Evolutionary conservation across 2,329 filamentous ascomycete species (phyloP).

Genomic region (Penicillium sclerotigenum): DNA sequence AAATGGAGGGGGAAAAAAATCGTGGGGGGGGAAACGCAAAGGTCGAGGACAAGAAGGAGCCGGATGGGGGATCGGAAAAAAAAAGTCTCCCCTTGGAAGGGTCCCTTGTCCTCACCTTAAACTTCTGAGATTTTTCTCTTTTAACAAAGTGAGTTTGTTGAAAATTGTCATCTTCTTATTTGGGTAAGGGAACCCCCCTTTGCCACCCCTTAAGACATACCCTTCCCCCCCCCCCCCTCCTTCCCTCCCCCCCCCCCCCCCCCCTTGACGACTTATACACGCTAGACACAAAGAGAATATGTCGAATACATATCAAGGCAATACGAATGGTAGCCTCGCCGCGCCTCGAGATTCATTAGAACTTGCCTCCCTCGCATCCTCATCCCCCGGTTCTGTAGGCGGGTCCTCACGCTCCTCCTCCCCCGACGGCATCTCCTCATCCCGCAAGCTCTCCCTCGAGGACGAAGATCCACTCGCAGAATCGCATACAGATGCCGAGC

Average conservation of each 20-base stretch:
- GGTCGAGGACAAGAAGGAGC: too few relatives aligned
- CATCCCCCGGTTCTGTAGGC: constrained; percentile 62
- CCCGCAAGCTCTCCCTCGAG: constrained; percentile 82
- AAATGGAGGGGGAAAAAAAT: too few relatives aligned
- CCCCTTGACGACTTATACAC: background rate
- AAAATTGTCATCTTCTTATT: too few relatives aligned
- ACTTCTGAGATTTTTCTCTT: too few relatives aligned
- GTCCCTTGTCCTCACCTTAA: too few relatives aligned
- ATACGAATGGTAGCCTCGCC: constrained; percentile 27
- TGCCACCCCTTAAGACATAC: constrained; percentile 1
- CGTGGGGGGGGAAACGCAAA: too few relatives aligned
- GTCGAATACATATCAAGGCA: constrained; percentile 34
- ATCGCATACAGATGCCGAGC: constrained; percentile 50
- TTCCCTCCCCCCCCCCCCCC: background rate
- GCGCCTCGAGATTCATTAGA: constrained; percentile 85
- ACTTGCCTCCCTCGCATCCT: constrained; percentile 89
- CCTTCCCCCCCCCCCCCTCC: background rate
- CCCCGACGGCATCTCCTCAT: constrained; percentile 85
- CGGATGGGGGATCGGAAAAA: too few relatives aligned
- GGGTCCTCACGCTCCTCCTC: constrained; percentile 70
- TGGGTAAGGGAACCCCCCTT: constrained; percentile 7
- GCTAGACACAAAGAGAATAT: constrained; percentile 21
- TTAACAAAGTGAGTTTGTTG: too few relatives aligned
- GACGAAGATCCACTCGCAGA: constrained; percentile 72
- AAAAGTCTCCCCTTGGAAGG: too few relatives aligned